Evolutionary conservation across 73 alveolate species (phyloP).

Genomic region (Paramecium sonneborni): DNA sequence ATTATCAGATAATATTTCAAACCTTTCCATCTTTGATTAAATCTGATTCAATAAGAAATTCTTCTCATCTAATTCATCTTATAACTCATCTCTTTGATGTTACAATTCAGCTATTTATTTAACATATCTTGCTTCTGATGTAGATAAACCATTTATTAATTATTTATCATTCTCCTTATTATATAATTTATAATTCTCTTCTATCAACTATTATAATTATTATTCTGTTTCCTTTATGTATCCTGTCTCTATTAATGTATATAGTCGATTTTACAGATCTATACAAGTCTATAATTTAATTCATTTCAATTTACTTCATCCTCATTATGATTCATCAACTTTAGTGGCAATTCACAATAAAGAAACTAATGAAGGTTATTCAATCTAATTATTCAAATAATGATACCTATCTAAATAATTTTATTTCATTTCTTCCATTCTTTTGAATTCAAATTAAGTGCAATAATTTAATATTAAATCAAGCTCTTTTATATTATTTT

Average conservation of each 20-base stretch:
- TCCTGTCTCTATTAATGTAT: not conserved
- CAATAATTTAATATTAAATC: not conserved
- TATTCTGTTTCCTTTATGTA: not conserved
- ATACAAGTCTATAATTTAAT: not conserved
- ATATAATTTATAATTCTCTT: not conserved
- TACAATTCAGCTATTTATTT: not conserved
- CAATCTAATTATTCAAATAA: not conserved
- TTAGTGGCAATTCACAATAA: constrained; percentile 6
- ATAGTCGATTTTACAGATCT: not conserved
- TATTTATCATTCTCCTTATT: not conserved
- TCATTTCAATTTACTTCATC: not conserved
- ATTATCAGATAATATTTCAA: not conserved
- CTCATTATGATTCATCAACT: not conserved
- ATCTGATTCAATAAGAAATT: not conserved
- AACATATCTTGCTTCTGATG: not conserved
- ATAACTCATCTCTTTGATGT: not conserved
- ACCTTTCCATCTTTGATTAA: not conserved
- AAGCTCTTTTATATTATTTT: not conserved
- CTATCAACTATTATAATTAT: not conserved
- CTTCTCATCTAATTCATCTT: not conserved
- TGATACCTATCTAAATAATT: not conserved
- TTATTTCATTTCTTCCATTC: constrained; percentile 16
- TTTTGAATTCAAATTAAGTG: not conserved
- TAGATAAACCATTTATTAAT: not conserved
- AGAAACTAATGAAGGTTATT: not conserved